phyloP scores from a whole-genome alignment of 139 green algal genomes.

The Yamagishiella unicocca region DNA sequence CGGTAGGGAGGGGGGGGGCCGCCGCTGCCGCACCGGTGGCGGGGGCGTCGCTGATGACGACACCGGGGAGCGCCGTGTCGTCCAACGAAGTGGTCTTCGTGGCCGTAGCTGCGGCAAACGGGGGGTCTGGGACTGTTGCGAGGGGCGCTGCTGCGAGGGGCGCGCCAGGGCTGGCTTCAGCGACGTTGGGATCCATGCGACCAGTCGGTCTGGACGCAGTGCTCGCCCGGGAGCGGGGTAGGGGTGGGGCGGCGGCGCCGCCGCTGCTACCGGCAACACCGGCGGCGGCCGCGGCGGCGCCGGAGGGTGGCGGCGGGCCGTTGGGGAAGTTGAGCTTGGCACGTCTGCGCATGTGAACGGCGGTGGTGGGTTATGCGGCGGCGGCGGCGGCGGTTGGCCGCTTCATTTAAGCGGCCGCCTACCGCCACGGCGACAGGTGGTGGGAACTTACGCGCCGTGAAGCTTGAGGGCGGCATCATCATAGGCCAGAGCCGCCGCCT shows the following conservation, averaged over 20 bases:
- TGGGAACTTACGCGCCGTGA: constrained; percentile 30
- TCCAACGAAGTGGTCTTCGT: too few species aligned
- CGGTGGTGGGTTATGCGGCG: too few species aligned
- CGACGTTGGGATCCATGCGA: background rate
- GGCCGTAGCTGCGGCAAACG: background rate
- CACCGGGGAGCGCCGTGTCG: too few species aligned
- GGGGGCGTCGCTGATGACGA: too few species aligned
- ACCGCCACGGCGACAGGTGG: background rate
- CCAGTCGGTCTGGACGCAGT: background rate
- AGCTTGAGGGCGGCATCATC: constrained; percentile 19
- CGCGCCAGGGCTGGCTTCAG: background rate
- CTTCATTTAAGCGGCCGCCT: too few species aligned
- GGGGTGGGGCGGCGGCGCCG: too few species aligned
- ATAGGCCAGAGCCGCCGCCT: constrained; percentile 23
- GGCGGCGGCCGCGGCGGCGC: background rate
- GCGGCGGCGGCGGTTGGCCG: too few species aligned
- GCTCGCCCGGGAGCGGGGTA: too few species aligned
- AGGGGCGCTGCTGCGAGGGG: background rate
- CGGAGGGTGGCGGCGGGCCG: background rate
- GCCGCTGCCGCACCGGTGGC: too few species aligned
- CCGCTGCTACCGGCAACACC: background rate
- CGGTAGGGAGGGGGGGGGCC: too few species aligned
- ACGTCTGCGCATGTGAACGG: background rate
- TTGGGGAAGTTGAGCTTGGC: constrained; percentile 38
- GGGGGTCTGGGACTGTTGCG: background rate